phyloP scores from a whole-genome alignment of 805 yeast species.

The Ogataea polymorpha region DNA sequence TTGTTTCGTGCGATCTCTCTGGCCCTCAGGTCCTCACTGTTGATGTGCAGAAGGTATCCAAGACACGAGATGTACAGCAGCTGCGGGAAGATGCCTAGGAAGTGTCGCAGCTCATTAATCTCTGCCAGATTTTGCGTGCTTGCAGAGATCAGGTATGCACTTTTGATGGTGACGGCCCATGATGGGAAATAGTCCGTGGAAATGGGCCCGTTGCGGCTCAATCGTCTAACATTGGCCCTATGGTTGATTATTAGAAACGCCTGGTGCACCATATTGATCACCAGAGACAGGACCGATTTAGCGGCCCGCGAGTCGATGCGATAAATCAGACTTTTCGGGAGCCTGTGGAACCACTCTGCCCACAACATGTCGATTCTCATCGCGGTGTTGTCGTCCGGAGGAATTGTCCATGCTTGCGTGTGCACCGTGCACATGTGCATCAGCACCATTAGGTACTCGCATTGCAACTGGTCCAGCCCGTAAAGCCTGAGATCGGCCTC shows the following conservation, averaged over 20 bases:
- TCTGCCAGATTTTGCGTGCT: conserved; percentile 4
- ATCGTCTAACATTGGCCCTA: conserved; percentile 54
- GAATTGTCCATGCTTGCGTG: conserved; percentile 7
- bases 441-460: conserved; percentile 7
- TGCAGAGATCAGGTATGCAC: conserved; percentile 7
- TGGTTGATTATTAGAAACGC: conserved; percentile 64
- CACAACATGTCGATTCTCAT: conserved; percentile 51
- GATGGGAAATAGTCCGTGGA: conserved; percentile 12
- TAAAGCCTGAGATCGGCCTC: conserved; percentile 7
- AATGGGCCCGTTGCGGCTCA: neutral
- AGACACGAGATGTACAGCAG: conserved; percentile 10
- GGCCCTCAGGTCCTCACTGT: conserved; percentile 5
- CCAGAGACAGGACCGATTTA: conserved; percentile 46
- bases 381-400: conserved; percentile 3
- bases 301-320: conserved; percentile 40
- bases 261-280: conserved; percentile 64
- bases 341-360: conserved; percentile 67
- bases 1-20: conserved; percentile 1
- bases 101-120: conserved; percentile 4
- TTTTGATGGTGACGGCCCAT: conserved; percentile 10
- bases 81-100: conserved; percentile 2
- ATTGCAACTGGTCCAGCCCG: conserved; percentile 11
- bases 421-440: conserved; percentile 5
- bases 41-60: conserved; percentile 9
- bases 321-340: conserved; percentile 59